Evolutionary conservation across 176 grass and related monocot genomes (phyloP).

Genomic region (Oryza nivara): DNA sequence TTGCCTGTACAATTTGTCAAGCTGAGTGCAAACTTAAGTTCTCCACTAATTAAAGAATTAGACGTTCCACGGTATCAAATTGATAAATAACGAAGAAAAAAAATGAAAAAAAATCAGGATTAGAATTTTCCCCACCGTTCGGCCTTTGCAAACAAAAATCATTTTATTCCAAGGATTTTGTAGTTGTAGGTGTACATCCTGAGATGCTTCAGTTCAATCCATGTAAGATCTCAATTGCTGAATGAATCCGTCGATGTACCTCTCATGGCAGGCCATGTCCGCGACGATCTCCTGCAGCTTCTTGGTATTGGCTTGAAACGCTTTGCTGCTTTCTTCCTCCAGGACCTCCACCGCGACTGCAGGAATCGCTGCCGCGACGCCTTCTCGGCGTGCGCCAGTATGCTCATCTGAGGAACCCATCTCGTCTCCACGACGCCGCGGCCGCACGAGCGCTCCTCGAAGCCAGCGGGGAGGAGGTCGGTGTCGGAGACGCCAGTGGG

Average conservation of each 20-base stretch:
- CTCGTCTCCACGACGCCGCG: slow-evolving; percentile 31
- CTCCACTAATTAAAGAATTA: no score
- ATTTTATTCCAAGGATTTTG: not conserved
- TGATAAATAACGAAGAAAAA: no score
- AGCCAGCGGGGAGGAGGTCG: slow-evolving; percentile 25
- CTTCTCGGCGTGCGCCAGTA: slow-evolving; percentile 37
- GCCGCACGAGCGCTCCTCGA: slow-evolving; percentile 20
- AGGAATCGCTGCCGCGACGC: slow-evolving; percentile 25
- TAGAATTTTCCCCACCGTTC: no score
- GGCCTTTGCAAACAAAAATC: not conserved
- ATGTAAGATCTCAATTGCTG: slow-evolving; percentile 20
- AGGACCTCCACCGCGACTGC: not conserved
- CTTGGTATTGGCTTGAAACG: slow-evolving; percentile 27
- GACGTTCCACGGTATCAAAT: no score
- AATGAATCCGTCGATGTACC: slow-evolving; percentile 49
- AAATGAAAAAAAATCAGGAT: no score
- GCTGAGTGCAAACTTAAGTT: no score
- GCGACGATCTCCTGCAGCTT: slow-evolving; percentile 35
- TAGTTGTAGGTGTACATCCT: no score
- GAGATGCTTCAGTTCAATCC: not conserved
- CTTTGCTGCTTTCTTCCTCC: slow-evolving; percentile 38
- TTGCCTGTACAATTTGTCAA: no score
- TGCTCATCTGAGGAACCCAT: slow-evolving; percentile 55
- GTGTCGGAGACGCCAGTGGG: not conserved
- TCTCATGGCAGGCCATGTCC: slow-evolving; percentile 33